phyloP scores from a whole-genome alignment of 805 yeast genomes.

The Myxozyma neotropica region DNA sequence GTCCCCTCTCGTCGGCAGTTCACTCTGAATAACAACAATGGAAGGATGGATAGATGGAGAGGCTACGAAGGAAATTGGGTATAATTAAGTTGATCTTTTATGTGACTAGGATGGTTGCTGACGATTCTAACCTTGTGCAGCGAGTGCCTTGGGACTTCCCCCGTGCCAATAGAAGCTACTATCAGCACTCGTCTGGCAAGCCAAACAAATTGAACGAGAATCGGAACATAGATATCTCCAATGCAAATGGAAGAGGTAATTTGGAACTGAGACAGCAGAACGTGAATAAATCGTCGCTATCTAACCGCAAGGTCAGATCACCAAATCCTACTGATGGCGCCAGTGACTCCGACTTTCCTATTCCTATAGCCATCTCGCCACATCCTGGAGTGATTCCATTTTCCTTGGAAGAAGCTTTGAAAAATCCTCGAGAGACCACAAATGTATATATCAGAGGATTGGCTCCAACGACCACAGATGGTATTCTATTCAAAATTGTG shows the following conservation, averaged over 20 bases:
- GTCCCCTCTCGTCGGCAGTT: slow-evolving; percentile 6
- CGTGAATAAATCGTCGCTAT: neutral
- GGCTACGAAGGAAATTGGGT: slow-evolving; percentile 5
- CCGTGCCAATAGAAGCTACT: neutral
- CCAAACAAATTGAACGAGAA: neutral
- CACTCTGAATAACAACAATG: neutral
- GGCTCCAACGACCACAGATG: slow-evolving; percentile 57
- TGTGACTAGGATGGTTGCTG: neutral
- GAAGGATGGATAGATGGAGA: slow-evolving; percentile 6
- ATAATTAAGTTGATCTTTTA: neutral
- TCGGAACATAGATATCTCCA: neutral
- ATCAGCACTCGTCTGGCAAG: neutral
- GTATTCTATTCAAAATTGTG: slow-evolving; percentile 49
- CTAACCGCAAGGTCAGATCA: neutral
- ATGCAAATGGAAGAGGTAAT: neutral
- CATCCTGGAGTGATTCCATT: slow-evolving; percentile 7
- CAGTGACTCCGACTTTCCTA: slow-evolving; percentile 9
- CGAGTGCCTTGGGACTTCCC: neutral
- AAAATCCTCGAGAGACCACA: slow-evolving; percentile 43
- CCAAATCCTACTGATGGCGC: neutral
- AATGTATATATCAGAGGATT: slow-evolving; percentile 68
- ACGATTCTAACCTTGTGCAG: neutral
- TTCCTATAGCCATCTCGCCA: slow-evolving; percentile 31
- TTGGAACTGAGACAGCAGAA: neutral
- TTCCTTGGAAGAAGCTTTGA: slow-evolving; percentile 31